phyloP scores from a whole-genome alignment of 805 yeast species.

The Barnettozyma pratensis region DNA sequence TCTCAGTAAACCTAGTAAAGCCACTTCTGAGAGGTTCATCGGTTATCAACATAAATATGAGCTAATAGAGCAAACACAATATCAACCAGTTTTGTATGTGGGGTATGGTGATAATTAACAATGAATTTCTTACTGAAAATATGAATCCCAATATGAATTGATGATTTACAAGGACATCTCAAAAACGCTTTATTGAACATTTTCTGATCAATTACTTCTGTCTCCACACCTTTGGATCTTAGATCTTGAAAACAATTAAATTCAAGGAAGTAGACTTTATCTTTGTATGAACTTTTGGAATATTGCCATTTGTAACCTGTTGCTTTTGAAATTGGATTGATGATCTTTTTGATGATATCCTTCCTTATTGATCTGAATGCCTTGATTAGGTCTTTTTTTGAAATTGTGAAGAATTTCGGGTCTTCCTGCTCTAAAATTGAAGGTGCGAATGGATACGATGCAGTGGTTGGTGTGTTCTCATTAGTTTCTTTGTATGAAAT shows the following conservation, averaged over 20 bases:
- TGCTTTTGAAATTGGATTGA: slow-evolving; percentile 17
- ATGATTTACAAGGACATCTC: slow-evolving; percentile 17
- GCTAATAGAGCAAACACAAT: slow-evolving; percentile 16
- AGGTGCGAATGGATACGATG: slow-evolving; percentile 20
- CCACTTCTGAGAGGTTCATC: not conserved
- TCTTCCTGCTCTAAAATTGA: slow-evolving; percentile 11
- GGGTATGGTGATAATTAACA: slow-evolving; percentile 18
- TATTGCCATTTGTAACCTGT: slow-evolving; percentile 25
- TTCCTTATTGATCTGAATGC: slow-evolving; percentile 19
- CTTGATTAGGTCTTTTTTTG: slow-evolving; percentile 15
- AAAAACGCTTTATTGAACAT: slow-evolving; percentile 7
- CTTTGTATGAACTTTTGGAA: slow-evolving; percentile 17
- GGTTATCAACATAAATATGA: slow-evolving; percentile 15
- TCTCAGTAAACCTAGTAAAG: no score
- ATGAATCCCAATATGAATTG: slow-evolving; percentile 18
- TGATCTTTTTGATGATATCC: slow-evolving; percentile 15
- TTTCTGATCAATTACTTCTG: not conserved
- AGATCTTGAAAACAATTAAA: slow-evolving; percentile 23
- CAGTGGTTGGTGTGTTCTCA: slow-evolving; percentile 18
- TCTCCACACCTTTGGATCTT: not conserved
- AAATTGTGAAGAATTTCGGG: slow-evolving; percentile 17
- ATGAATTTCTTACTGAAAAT: slow-evolving; percentile 19
- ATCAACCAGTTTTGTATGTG: slow-evolving; percentile 19
- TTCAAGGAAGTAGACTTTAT: slow-evolving; percentile 17
- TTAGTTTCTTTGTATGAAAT: slow-evolving; percentile 18